Conservation (phyloP, 1,284 basidiomycete genomes). For the Austroboletus novae-zelandiae region DNA sequence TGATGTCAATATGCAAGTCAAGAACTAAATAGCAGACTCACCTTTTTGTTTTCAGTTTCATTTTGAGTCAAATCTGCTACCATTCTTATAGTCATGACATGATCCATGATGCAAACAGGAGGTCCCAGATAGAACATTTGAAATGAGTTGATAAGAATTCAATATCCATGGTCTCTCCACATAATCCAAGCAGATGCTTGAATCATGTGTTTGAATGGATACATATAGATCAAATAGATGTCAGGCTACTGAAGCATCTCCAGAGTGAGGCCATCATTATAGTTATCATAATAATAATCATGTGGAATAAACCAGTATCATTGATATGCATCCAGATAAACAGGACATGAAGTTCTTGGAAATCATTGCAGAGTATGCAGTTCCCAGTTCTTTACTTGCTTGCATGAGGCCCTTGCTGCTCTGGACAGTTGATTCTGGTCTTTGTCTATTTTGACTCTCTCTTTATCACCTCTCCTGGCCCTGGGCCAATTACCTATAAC, state of each 20-base stretch:
- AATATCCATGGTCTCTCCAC: slow-evolving; percentile 18
- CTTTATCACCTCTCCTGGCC: background rate
- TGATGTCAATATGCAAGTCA: no score
- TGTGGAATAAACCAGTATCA: background rate
- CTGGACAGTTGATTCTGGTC: background rate
- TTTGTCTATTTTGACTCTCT: no score
- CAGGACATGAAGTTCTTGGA: background rate
- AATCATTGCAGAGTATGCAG: background rate
- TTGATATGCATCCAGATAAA: background rate
- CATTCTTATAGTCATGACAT: slow-evolving; percentile 6
- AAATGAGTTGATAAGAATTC: background rate
- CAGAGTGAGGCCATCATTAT: slow-evolving; percentile 10
- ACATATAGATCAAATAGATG: slow-evolving; percentile 3
- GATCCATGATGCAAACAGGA: slow-evolving; percentile 1
- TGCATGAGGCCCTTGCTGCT: background rate
- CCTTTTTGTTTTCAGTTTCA: background rate
- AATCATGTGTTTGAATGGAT: background rate
- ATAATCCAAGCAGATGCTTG: slow-evolving; percentile 8
- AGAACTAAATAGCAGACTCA: background rate
- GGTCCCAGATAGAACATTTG: slow-evolving; percentile 17
- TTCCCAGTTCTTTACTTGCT: slow-evolving; percentile 2
- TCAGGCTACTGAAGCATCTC: slow-evolving; percentile 7
- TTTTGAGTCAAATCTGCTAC: background rate
- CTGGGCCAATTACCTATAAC: background rate
- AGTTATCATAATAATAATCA: slow-evolving; percentile 6